Percentiles rank a stretch among this genome's conserved stretches.
phyloP scores from a whole-genome alignment of 495 filamentous ascomycete genomes.

The Corynascus novoguineensis region DNA sequence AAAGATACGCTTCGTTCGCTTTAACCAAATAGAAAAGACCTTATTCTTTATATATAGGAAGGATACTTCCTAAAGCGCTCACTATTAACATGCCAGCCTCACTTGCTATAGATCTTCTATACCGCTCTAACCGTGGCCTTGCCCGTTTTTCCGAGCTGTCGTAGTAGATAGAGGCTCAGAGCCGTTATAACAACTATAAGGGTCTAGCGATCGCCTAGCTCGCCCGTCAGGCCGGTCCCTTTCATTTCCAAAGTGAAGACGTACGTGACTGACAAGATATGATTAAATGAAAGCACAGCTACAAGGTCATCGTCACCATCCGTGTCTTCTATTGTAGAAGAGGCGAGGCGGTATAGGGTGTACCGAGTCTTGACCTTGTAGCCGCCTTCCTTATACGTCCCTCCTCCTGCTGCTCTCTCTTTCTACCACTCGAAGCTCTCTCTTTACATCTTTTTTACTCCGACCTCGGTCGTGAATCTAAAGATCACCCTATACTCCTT shows the following conservation, averaged over 20 bases:
- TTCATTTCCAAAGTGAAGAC: conserved; percentile 13
- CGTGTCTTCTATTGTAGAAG: not conserved
- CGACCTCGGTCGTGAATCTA: conserved; percentile 5
- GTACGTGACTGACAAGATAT: not conserved
- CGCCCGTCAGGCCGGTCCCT: conserved; percentile 8
- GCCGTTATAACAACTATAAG: conserved; percentile 16
- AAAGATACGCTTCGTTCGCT: too few species aligned
- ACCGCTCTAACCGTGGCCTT: conserved; percentile 1
- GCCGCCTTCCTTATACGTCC: not conserved
- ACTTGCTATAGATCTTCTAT: conserved; percentile 9
- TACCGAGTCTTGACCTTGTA: not conserved
- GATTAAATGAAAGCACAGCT: conserved; percentile 5
- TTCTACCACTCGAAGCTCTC: conserved; percentile 19
- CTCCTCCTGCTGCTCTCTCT: not conserved
- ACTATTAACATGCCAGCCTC: too few species aligned
- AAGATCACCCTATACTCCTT: not conserved
- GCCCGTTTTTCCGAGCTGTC: conserved; percentile 3
- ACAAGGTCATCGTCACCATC: not conserved
- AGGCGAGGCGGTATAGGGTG: not conserved
- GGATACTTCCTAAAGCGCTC: too few species aligned
- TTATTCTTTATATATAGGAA: too few species aligned
- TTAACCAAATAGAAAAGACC: too few species aligned
- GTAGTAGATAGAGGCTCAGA: conserved; percentile 7
- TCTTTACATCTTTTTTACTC: not conserved
- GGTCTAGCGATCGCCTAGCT: conserved; percentile 14